Evolutionary conservation across 768 basidiomycete species (phyloP), one percentile per base, ranked within the genome.

Genomic region (Tricholoma matsutake): DNA sequence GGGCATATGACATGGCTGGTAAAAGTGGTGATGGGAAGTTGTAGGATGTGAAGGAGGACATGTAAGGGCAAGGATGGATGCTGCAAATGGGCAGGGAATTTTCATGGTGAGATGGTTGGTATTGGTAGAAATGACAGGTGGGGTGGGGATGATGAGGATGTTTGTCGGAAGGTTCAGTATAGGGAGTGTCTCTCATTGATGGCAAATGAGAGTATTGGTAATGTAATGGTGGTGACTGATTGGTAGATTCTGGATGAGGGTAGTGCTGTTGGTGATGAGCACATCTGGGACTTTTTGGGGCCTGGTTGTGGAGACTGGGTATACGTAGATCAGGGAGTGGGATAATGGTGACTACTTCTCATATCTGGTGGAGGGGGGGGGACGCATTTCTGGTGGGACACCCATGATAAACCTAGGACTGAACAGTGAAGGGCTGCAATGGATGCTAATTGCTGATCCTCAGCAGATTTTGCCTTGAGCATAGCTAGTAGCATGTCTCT

Each of bases 401-500:
- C 20, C 75, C 64, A 56, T 78, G 79, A 64, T 78, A 86, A 59
- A 86, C 70, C 62, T 18, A 94, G 76, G 67, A 92, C 79, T 9
- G 87, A 84, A 53, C 84, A 83, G 64, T 91, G 91, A 4, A 94
- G 76, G 3, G 86, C 82, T 7, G 86, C 85, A 39, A 88, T 68
- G 43, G 91, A 84, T 13, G 91, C 87, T 52, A 91, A 76, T 55
- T 91, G 86, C 89, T 92, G 91, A 71, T 97, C 95, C 72, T 97
- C 95, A 11, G 95, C 89, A 51, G 87, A 84, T 79, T 97, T 97
- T 69, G 94, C 94, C 61, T 90, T 93, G 54, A 97, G 80, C 83
- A 97, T 91, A 65, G 92, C 85, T 35, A 96, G 81, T 20, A 97
- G 80, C 86, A 96, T 89, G 56, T 96, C 93, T 22, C 94, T 83